Percentiles rank a stretch among this genome's conserved stretches.
phyloP scores from a whole-genome alignment of 2,329 filamentous ascomycete genomes.

The Pseudogymnoascus sp. region DNA sequence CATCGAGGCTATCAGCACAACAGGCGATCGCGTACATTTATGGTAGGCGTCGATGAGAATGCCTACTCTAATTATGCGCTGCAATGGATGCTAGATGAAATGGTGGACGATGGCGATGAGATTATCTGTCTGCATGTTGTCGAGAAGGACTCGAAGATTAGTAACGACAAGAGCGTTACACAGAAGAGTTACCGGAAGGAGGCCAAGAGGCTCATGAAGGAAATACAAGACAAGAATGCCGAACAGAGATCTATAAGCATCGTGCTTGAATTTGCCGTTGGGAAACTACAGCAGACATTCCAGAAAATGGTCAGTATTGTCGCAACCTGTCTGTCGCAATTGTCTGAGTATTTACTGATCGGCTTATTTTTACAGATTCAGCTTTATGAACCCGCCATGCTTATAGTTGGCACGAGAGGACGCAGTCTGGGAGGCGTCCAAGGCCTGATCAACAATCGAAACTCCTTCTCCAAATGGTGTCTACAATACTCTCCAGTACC shows the following conservation, averaged over 20 bases:
- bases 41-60: slow-evolving; percentile 66
- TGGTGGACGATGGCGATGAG: slow-evolving; percentile 71
- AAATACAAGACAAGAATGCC: slow-evolving; percentile 60
- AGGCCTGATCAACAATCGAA: slow-evolving; percentile 52
- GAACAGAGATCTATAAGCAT: slow-evolving; percentile 64
- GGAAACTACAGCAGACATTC: slow-evolving; percentile 64
- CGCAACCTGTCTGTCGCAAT: neutral
- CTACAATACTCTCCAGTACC: slow-evolving; percentile 67
- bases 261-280: slow-evolving; percentile 63
- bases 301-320: slow-evolving; percentile 56
- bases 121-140: slow-evolving; percentile 66
- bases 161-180: slow-evolving; percentile 50
- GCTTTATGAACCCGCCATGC: slow-evolving; percentile 64
- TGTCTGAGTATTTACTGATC: slow-evolving; percentile 1
- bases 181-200: slow-evolving; percentile 56
- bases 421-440: slow-evolving; percentile 62
- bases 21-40: slow-evolving; percentile 59
- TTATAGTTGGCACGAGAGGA: slow-evolving; percentile 64
- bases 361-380: slow-evolving; percentile 45
- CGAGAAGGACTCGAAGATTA: slow-evolving; percentile 61
- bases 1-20: slow-evolving; percentile 64
- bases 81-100: slow-evolving; percentile 66
- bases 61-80: slow-evolving; percentile 68
- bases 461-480: slow-evolving; percentile 65
- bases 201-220: slow-evolving; percentile 54